Conservation (phyloP, 805 yeast genomes). For the Ogataea populi-albae region DNA sequence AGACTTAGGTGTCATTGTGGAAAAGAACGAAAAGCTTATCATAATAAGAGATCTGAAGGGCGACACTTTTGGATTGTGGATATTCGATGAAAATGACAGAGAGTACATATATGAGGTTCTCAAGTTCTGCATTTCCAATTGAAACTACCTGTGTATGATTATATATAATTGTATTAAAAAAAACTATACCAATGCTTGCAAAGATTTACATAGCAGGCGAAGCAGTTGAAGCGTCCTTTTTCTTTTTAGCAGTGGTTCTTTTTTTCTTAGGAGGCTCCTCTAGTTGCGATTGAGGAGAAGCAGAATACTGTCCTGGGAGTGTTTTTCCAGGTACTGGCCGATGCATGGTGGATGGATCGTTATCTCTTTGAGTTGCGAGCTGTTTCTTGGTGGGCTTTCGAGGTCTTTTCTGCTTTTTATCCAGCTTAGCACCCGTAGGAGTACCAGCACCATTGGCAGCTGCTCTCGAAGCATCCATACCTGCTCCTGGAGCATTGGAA, state of each 20-base stretch:
- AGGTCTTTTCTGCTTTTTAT: constrained; percentile 26
- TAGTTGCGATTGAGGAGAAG: constrained; percentile 2
- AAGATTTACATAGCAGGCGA: no score
- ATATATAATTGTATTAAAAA: no score
- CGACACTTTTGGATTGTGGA: constrained; percentile 76
- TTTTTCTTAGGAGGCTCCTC: constrained; percentile 30
- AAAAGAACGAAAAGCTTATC: constrained; percentile 64
- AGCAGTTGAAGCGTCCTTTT: constrained; percentile 13
- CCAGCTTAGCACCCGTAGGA: constrained; percentile 11
- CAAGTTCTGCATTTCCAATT: constrained; percentile 28
- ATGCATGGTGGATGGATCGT: constrained; percentile 22
- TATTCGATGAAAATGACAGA: constrained; percentile 67
- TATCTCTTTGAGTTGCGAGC: constrained; percentile 25
- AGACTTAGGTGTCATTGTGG: constrained; percentile 55
- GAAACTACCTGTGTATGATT: no score
- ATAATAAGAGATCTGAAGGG: constrained; percentile 66
- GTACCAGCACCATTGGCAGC: constrained; percentile 7
- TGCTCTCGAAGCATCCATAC: constrained; percentile 3
- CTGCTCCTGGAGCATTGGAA: not conserved
- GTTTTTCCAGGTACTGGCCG: constrained; percentile 30
- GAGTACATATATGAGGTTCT: constrained; percentile 48
- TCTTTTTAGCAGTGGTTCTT: constrained; percentile 28
- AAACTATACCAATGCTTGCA: no score
- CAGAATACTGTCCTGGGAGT: constrained; percentile 25
- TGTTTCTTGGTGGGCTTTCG: constrained; percentile 35